Evolutionary conservation across 2,329 filamentous ascomycete genomes (phyloP).

Genomic region (Raffaelea deltoideospora): DNA sequence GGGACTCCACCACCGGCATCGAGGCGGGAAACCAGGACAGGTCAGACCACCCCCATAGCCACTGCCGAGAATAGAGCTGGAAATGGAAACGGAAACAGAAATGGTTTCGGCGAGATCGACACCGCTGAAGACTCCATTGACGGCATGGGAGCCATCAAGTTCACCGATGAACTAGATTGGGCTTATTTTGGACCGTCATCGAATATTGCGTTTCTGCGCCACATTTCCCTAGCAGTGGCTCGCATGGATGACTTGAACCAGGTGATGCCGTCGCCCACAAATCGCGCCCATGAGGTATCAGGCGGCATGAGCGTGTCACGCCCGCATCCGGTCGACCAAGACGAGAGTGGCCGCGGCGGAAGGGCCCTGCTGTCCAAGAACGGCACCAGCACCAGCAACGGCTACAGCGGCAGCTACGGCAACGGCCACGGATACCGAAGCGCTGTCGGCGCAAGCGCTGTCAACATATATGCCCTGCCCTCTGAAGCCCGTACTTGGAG

Average conservation of each 20-base stretch:
- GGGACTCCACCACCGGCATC: too few species aligned
- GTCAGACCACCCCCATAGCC: too few species aligned
- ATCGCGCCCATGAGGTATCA: neutral
- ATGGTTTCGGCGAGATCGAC: neutral
- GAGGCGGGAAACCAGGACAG: too few species aligned
- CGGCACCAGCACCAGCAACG: neutral
- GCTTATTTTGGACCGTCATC: conserved; percentile 13
- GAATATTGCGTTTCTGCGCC: conserved; percentile 13
- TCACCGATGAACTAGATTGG: conserved; percentile 10
- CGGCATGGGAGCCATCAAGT: conserved; percentile 12
- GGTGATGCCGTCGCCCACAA: neutral
- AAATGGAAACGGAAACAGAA: neutral
- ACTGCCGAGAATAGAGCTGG: too few species aligned
- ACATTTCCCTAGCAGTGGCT: conserved; percentile 8
- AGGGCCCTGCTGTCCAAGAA: neutral
- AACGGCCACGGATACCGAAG: neutral
- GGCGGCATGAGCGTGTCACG: conserved; percentile 1
- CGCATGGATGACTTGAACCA: conserved; percentile 2
- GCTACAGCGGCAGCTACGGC: too few species aligned
- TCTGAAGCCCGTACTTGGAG: neutral
- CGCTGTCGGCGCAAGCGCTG: neutral
- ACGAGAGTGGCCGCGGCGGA: neutral
- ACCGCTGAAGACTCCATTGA: conserved; percentile 8
- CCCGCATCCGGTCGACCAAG: neutral
- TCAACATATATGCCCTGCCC: conserved; percentile 2